A percentile compares a stretch with the other conserved stretches of the same genome.
These are phyloP conservation scores for Didymella lethalis DNA, from an alignment of 2,329 filamentous ascomycete genomes.

Conservation along the genomic window DNA sequence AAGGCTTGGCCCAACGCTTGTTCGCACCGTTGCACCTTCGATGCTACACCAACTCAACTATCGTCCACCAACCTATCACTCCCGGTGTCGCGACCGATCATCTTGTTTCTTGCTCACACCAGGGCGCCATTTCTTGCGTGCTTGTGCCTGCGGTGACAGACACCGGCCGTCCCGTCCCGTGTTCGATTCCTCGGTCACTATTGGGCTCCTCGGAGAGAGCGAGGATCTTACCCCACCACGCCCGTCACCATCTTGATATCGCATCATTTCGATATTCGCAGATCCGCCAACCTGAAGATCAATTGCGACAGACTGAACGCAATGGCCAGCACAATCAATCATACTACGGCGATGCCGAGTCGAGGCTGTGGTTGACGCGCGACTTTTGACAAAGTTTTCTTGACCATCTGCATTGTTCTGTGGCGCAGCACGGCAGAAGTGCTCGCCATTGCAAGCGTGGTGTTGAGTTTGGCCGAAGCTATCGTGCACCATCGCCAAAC, in stretches of 20 bases:
- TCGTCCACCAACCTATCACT: slow-evolving; percentile 3
- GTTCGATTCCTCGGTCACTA: slow-evolving; percentile 9
- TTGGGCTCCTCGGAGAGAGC: slow-evolving; percentile 15
- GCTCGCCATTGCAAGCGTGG: slow-evolving; percentile 6
- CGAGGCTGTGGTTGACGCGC: neutral
- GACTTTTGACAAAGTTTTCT: neutral
- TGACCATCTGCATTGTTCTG: neutral
- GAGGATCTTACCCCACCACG: slow-evolving; percentile 18
- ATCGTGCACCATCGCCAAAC: slow-evolving; percentile 9
- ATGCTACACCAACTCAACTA: neutral
- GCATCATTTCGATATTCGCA: slow-evolving; percentile 8
- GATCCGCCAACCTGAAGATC: neutral
- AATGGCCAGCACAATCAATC: slow-evolving; percentile 6
- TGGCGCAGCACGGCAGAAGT: slow-evolving; percentile 12
- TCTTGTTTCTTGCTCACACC: neutral
- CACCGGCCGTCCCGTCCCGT: slow-evolving; percentile 15
- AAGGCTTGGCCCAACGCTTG: slow-evolving; percentile 9
- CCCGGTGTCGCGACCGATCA: neutral
- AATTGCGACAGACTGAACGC: neutral
- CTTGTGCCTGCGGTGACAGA: slow-evolving; percentile 3
- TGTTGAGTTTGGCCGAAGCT: slow-evolving; percentile 16
- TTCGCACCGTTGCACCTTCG: slow-evolving; percentile 6
- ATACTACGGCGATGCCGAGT: neutral
- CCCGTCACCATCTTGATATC: slow-evolving; percentile 4
- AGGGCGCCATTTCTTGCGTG: slow-evolving; percentile 7